These are phyloP conservation scores for Podospora anserina DNA, from an alignment of 495 filamentous ascomycete genomes.

Conservation along the genomic window DNA sequence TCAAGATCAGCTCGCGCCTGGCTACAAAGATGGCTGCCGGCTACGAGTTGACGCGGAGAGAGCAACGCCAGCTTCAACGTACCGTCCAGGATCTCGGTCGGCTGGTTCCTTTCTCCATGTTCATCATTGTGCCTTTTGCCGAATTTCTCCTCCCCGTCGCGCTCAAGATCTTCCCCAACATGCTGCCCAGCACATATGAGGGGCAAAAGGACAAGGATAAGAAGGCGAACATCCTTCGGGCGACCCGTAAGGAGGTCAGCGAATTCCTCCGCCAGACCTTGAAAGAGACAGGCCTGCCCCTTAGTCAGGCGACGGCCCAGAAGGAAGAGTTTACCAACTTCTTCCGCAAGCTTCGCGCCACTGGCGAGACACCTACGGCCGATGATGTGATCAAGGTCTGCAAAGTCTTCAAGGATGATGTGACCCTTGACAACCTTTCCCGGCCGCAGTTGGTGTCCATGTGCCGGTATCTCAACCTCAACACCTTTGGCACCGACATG, in stretches of 20 bases:
- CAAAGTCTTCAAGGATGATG: conserved; percentile 98
- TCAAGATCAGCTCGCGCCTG: conserved; percentile 84
- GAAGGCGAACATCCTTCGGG: conserved; percentile 78
- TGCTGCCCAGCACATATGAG: conserved; percentile 96
- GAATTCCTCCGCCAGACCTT: conserved; percentile 85
- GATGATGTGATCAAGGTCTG: conserved; percentile 97
- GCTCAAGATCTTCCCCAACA: conserved; percentile 90
- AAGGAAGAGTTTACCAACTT: conserved; percentile 96
- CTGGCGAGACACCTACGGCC: conserved; percentile 81
- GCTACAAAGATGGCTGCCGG: conserved; percentile 97
- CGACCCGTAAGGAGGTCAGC: conserved; percentile 91
- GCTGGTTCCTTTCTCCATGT: conserved; percentile 37
- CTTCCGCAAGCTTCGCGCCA: conserved; percentile 92
- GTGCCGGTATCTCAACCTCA: conserved; percentile 97
- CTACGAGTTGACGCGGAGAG: conserved; percentile 92
- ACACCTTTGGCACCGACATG: conserved; percentile 91
- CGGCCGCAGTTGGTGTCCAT: conserved; percentile 94
- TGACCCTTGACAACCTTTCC: conserved; percentile 96
- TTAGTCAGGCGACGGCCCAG: conserved; percentile 80
- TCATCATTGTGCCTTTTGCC: conserved; percentile 9
- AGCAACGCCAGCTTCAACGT: conserved; percentile 85
- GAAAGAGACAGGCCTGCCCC: conserved; percentile 85
- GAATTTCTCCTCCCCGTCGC: conserved; percentile 89
- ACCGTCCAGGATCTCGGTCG: conserved; percentile 92
- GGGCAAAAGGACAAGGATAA: conserved; percentile 82